Evolutionary conservation across 2,329 filamentous ascomycete genomes (phyloP), one percentile per base, ranked within the genome.

Genomic region (Zymoseptoria tritici): DNA sequence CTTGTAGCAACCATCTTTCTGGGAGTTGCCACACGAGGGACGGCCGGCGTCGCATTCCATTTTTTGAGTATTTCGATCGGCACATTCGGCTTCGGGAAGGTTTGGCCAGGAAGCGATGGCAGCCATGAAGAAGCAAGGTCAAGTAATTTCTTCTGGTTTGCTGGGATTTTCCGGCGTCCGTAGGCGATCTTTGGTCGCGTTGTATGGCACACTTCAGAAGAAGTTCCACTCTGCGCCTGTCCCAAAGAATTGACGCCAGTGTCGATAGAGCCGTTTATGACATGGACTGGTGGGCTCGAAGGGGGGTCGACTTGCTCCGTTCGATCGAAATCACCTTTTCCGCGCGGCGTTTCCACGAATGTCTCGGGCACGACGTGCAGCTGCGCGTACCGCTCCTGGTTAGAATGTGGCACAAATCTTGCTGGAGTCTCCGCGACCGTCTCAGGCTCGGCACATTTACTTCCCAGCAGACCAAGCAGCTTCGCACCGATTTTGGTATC

Each of bases 91-190:
- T 62, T 57, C 4, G 75, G 74, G 22, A 76, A 73, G 6, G 61
- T 62, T 2, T 63, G 57, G 16, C 76, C 76, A 3, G 73, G 68
- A 16, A 68, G 62, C 9, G 75, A 62, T 7, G 75, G 73, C 8
- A 72, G 60, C 74, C 74, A 76, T 6, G 69, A 80, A 16, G 78
- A 73, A 5, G 72, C 61, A 9, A 74, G 68, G 5, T 78, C 75
- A 1, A 87, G 71, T 4, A 86, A 72, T 8, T 73, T 65, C 51
- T 71, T 67, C 64, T 87, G 85, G 16, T 80, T 75, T 24, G 69
- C 72, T 1, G 80, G 76, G 4, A 77, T 71, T 29, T 59, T 70
- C 22, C 62, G 60, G 2, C 69, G 66, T 13, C 64, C 64, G 56
- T 72, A 69, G 22, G 61, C 62, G 49, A 62, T 46, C 22, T 21